Base-by-base conservation (phyloP, 2,329 filamentous ascomycete species). In the Grosmannia serpens region DNA sequence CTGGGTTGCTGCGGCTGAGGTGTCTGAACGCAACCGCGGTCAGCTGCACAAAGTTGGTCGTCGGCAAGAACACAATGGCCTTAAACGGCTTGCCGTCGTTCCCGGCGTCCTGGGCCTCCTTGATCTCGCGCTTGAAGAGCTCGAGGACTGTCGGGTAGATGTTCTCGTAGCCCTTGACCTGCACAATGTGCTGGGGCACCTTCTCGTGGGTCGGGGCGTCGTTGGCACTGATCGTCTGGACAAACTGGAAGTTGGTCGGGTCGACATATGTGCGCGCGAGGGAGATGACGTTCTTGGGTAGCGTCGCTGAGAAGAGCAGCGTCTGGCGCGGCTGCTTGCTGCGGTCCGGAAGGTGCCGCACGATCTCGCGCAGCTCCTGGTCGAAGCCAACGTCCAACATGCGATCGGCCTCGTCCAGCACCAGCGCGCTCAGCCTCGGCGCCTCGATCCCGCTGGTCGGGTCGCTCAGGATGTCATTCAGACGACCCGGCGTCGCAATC, bases 321-420 rank as follows among this genome's bases (percentile, higher is more conserved):
- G 91, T 96, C 71, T 99, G 94, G 55, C 92, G 85, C 57, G 87
- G 79, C 61, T 86, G 82, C 56, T 84, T 71, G 0, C 70, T 65
- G 8, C 80, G 79, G 53, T 79, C 73, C 3, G 92, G 92, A 11
- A 96, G 78, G 50, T 73, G 67, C 0, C 68, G 60, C 58, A 83
- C 73, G 58, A 92, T 89, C 1, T 81, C 70, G 55, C 77, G 72
- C 55, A 92, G 79, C 58, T 85, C 85, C 41, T 77, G 75, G 59
- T 85, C 77, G 67, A 92, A 92, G 2, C 88, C 94, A 78, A 95
- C 94, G 75, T 99, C 94, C 69, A 99, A 82, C 89, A 99, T 96
- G 66, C 94, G 89, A 74, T 99, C 94, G 67, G 94, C 94, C 78
- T 99, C 94, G 66, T 99, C 94, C 53, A 99, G 86, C 63, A 97